Percentiles rank a stretch among this genome's conserved stretches.
These are phyloP conservation scores for Cladophialophora immunda DNA, from an alignment of 2,329 filamentous ascomycete genomes.

Conservation along the genomic window DNA sequence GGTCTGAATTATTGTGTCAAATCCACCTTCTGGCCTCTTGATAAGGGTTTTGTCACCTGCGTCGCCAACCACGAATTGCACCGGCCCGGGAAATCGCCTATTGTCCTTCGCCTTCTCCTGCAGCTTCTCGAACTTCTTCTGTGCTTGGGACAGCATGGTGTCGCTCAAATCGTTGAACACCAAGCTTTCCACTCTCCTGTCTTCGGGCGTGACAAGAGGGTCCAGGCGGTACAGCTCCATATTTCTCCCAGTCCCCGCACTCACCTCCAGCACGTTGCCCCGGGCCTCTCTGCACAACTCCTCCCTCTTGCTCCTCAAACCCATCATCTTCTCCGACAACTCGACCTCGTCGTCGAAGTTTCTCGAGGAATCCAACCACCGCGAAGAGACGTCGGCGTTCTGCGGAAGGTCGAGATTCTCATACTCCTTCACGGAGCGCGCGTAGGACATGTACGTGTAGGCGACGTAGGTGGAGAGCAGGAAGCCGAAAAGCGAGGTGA, in stretches of 20 bases:
- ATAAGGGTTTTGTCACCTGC: slow-evolving; percentile 32
- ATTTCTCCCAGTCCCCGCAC: slow-evolving; percentile 60
- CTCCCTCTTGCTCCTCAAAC: slow-evolving; percentile 51
- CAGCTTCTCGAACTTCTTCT: slow-evolving; percentile 52
- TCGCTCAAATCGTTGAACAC: slow-evolving; percentile 59
- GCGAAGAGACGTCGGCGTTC: slow-evolving; percentile 54
- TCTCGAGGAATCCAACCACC: slow-evolving; percentile 54
- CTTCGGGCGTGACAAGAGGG: slow-evolving; percentile 40
- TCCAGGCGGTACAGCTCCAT: slow-evolving; percentile 54
- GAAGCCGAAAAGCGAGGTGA: slow-evolving; percentile 51
- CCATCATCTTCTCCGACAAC: slow-evolving; percentile 52
- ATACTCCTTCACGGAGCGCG: slow-evolving; percentile 44
- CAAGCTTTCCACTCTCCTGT: slow-evolving; percentile 49
- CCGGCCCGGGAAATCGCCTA: slow-evolving; percentile 31
- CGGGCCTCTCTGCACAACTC: slow-evolving; percentile 53
- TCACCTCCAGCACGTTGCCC: slow-evolving; percentile 60
- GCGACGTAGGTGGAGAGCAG: slow-evolving; percentile 54
- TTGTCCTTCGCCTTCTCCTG: slow-evolving; percentile 24
- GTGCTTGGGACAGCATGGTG: slow-evolving; percentile 57
- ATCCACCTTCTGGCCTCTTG: slow-evolving; percentile 42
- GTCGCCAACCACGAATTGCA: slow-evolving; percentile 40
- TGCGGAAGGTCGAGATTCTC: slow-evolving; percentile 34
- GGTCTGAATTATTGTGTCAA: slow-evolving; percentile 59
- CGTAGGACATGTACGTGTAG: slow-evolving; percentile 55
- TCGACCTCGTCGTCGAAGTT: slow-evolving; percentile 58